Evolutionary conservation across 2,329 filamentous ascomycete genomes (phyloP).

Genomic region (Ceratocystis lukuohia): DNA sequence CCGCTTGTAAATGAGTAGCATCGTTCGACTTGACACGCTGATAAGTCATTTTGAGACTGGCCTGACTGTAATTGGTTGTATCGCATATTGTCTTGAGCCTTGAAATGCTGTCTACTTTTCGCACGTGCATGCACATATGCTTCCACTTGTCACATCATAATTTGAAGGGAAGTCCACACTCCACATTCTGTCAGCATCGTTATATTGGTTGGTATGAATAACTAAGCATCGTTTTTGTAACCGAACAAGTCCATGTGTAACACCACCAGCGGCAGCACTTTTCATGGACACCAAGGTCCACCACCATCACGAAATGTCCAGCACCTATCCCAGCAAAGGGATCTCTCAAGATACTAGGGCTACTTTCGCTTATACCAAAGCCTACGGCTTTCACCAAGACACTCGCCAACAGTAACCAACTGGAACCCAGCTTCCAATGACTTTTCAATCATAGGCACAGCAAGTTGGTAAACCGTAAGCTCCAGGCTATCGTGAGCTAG

Average conservation of each 20-base stretch:
- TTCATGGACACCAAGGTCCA: background rate
- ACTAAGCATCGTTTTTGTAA: background rate
- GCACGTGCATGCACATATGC: background rate
- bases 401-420: constrained; percentile 30
- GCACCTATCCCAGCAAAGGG: background rate
- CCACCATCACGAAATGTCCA: constrained; percentile 2
- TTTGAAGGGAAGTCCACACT: background rate
- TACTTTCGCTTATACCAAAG: constrained; percentile 36
- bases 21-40: background rate
- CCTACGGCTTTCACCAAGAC: constrained; percentile 37
- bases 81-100: background rate
- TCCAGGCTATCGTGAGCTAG: constrained; percentile 41
- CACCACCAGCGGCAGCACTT: background rate
- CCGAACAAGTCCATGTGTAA: background rate
- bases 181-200: background rate
- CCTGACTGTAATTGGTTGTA: background rate
- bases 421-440: constrained; percentile 15
- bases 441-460: constrained; percentile 21
- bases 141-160: constrained; percentile 1
- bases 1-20: background rate
- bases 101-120: background rate
- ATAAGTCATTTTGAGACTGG: background rate
- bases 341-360: background rate
- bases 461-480: constrained; percentile 33
- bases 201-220: background rate